Evolutionary conservation across 306 rosid genomes (phyloP), one percentile per base, ranked within the genome.

Genomic region (Prosopis cineraria): DNA sequence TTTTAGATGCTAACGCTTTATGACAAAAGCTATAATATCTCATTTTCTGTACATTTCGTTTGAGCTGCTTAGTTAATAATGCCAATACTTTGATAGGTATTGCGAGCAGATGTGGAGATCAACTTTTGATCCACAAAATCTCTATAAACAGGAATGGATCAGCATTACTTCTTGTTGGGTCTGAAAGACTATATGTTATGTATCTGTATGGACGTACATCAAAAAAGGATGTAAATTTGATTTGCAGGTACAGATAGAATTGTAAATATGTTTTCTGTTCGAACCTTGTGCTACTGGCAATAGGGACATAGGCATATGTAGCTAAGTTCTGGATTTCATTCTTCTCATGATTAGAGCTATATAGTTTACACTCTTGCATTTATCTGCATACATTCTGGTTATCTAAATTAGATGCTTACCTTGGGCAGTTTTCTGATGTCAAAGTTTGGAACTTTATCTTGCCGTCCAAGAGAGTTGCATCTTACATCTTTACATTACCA

Each of bases 111-210:
- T 81, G 80, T 78, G 72, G 76, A 70, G 75, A 87, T 84, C 39
- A 75, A 82, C 39, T 88, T 91, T 79, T 62, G 19, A 88, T 96
- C 64, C 82, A 74, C 12, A 90, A 77, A 78, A 91, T 96, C 80
- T 88, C 96, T 29, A 89, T 96, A 75, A 93, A 90, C 82, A 75
- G 91, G 73, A 85, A 88, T 80, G 94, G 93, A 63, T 85, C 98
- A 4, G 98, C 96, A 16, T 40, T 93, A 47, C 86, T 89, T 27
- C 93, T 93, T 79, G 76, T 73, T 37, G 96, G 99, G 59, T 74
- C 94, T 7, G 86, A 88, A 50, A 88, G 81, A 68, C 85, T 88
- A 24, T 90, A 76, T 65, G 84, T 91, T 78, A 88, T 96, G 98
- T 87, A 91, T 68, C 96, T 91, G 37, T 93, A 90, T 72, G 94